phyloP scores from a whole-genome alignment of 306 rosid species.

The Vicia sativa region DNA sequence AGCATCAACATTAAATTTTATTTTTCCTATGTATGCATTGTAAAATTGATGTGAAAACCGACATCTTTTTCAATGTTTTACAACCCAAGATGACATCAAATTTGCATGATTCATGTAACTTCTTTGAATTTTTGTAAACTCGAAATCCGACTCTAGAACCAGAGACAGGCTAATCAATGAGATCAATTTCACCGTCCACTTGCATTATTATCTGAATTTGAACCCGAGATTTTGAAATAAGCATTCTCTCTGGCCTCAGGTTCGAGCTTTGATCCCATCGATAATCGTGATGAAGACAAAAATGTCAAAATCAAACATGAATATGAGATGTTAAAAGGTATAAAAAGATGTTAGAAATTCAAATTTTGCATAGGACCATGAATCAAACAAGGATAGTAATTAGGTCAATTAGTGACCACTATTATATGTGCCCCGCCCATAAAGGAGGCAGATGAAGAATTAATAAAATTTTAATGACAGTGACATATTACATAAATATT shows the following conservation, averaged over 20 bases:
- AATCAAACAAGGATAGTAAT: not conserved
- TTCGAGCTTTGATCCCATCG: no score
- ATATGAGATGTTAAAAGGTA: not conserved
- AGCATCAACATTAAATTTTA: slow-evolving; percentile 4
- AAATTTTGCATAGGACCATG: not conserved
- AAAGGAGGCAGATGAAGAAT: slow-evolving; percentile 21
- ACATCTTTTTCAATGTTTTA: not conserved
- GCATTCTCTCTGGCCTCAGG: no score
- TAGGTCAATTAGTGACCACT: slow-evolving; percentile 26
- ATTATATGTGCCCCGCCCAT: slow-evolving; percentile 14
- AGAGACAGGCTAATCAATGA: no score
- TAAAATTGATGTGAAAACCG: not conserved
- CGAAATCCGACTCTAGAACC: no score
- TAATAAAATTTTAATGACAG: slow-evolving; percentile 27
- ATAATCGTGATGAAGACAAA: not conserved
- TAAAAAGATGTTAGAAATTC: slow-evolving; percentile 19
- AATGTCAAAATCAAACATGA: not conserved
- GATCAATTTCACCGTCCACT: no score
- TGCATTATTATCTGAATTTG: no score
- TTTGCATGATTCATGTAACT: not conserved
- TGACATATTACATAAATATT: not conserved
- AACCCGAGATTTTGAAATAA: no score
- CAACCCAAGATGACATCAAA: not conserved
- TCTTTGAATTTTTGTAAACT: no score
- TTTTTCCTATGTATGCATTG: not conserved